Conservation (phyloP, 2,329 filamentous ascomycete genomes). For the Chrysoporthe puriensis region DNA sequence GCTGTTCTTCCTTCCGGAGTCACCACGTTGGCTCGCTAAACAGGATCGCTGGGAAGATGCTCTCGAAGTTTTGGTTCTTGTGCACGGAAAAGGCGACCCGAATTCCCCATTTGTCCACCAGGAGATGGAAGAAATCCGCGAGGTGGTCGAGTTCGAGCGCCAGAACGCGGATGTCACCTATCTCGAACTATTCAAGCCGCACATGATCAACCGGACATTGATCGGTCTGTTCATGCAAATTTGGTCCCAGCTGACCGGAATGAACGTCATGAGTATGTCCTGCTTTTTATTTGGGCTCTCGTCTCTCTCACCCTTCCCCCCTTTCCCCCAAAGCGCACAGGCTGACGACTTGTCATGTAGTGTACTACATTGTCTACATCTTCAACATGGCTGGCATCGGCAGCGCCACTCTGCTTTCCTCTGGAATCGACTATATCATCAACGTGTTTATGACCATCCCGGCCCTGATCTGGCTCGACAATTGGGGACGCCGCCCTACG, state of each 20-base stretch:
- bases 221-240: constrained; percentile 76
- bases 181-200: constrained; percentile 71
- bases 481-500: constrained; percentile 72
- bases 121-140: constrained; percentile 74
- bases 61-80: constrained; percentile 52
- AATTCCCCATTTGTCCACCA: constrained; percentile 66
- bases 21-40: constrained; percentile 55
- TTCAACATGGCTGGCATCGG: constrained; percentile 73
- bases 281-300: background rate
- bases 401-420: constrained; percentile 64
- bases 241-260: constrained; percentile 76
- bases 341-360: constrained; percentile 32
- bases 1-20: constrained; percentile 50
- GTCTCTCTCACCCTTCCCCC: too few relatives aligned
- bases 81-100: constrained; percentile 68
- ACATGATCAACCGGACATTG: constrained; percentile 74
- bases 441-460: constrained; percentile 80
- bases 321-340: background rate
- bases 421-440: constrained; percentile 76
- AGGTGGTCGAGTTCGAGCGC: constrained; percentile 74
- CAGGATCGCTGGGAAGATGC: constrained; percentile 51
- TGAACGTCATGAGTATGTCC: constrained; percentile 69
- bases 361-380: constrained; percentile 73
- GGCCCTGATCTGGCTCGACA: constrained; percentile 74
- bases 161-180: constrained; percentile 71